Evolutionary conservation across 768 basidiomycete species (phyloP).

Genomic region (Hebeloma cylindrosporum): DNA sequence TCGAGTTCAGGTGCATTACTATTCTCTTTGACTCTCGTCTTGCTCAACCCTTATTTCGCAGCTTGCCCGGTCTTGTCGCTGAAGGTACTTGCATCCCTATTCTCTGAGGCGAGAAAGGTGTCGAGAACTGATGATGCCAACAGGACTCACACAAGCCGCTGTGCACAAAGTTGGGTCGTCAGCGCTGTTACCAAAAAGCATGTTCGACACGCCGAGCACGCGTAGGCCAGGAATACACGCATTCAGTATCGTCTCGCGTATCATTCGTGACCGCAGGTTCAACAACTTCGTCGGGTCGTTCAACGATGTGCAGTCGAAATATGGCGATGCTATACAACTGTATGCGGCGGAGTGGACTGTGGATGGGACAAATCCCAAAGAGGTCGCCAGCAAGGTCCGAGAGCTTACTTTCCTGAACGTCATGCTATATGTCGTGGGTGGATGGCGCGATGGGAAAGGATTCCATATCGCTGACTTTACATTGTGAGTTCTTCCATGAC

Average conservation of each 20-base stretch:
- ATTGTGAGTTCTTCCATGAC: conserved; percentile 10
- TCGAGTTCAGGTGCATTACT: conserved; percentile 12
- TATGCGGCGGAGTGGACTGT: conserved; percentile 12
- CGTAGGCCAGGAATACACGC: conserved; percentile 7
- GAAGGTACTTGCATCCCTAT: conserved; percentile 7
- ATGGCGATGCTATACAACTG: conserved; percentile 1
- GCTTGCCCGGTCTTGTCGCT: conserved; percentile 14
- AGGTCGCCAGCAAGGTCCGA: conserved; percentile 14
- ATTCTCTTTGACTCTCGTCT: background rate
- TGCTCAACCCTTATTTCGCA: conserved; percentile 2
- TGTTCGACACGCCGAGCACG: conserved; percentile 2
- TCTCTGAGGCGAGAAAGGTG: background rate
- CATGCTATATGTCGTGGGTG: conserved; percentile 13
- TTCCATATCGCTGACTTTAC: conserved; percentile 11
- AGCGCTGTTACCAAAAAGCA: background rate
- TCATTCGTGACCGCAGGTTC: conserved; percentile 8
- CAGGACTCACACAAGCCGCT: conserved; percentile 11
- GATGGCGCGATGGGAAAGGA: conserved; percentile 8
- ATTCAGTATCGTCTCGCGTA: conserved; percentile 12
- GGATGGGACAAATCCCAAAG: conserved; percentile 4
- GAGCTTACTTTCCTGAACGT: conserved; percentile 13
- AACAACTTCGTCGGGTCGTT: conserved; percentile 1
- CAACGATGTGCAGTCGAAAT: conserved; percentile 3
- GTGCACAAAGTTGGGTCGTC: conserved; percentile 7
- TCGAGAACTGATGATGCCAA: background rate